Base-by-base conservation (phyloP, 306 rosid genomes). In the Dryas drummondii region DNA sequence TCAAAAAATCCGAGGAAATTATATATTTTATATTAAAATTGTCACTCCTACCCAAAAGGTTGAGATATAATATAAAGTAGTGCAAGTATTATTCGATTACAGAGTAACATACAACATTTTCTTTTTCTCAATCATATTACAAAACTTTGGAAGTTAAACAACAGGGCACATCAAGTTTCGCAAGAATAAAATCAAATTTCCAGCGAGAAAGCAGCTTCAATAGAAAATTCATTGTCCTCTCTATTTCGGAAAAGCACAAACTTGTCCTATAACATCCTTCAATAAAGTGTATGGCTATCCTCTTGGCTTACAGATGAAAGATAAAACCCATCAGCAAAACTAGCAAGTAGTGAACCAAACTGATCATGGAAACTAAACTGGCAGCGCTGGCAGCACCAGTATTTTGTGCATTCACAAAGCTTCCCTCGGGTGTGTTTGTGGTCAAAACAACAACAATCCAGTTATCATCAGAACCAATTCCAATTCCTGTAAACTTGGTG, bases 391-490 rank as follows among this genome's bases (percentile, higher is more conserved):
- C 70, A 56, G 32, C 44, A 15, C 19, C 48, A 10, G 45, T 75
- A n/a, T 37, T 32, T 51, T 80, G 48, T 12, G 85, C 76, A 50
- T 89, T 80, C 64, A 66, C 86, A 84, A 82, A 94, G 85, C 80
- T 91, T 83, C 97, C 98, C 58, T 89, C 81, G 12, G 94, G 75
- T 62, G 89, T 88, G 81, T 46, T 64, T 5, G 96, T 91, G 78
- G 97, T 91, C 80, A 94, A 82, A 64, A 94, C 79, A 12, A 85
- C 94, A 37, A 94, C 92, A 58, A 94, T 85, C 98, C 98, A 91
- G 73, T 89, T 72, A 75, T 82, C 84, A 71, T 93, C 85, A 52
- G 91, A 87, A 76, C 94, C 96, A 57, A 94, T 83, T 49, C 98
- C 98, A 59, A 82, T 78, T 74, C 97, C 97, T 0, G 87, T 75